Evolutionary conservation across 768 basidiomycete species (phyloP), one percentile per base, ranked within the genome.

Genomic region (Mycena vulgaris): DNA sequence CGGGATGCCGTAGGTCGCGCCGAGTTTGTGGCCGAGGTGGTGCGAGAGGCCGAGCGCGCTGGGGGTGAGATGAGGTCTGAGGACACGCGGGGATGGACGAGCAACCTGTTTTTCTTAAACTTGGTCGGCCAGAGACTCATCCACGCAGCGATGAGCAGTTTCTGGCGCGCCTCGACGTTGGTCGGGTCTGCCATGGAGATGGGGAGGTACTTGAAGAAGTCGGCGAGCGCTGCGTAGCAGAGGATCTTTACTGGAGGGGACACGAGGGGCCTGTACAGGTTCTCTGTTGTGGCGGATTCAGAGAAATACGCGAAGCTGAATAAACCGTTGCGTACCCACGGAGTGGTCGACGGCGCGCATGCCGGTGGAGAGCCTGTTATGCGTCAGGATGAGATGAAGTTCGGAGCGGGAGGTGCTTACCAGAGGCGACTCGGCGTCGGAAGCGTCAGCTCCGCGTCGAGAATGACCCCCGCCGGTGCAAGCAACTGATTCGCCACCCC

Each of bases 321-420:
- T 19, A 37, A 39, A 35, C 59, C 42, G n/a, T n/a, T n/a, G 35
- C 88, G 74, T 74, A 89, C 92, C 92, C 62, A 95, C 89, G 30
- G 92, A 89, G 78, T 95, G 94, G 78, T 95, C 94, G 21, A 95
- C 81, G 2, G 94, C 89, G 53, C 93, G 89, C 62, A 95, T 85
- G 9, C 93, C 94, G 10, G 93, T 93, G 21, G 93, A 95, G 42
- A 95, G 78, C 92, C 92, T 93, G n/a, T n/a, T n/a, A n/a, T n/a
- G n/a, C n/a, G 76, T 8, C 30, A 71, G 58, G 39, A 65, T 48
- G 69, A 48, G n/a, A n/a, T n/a, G n/a, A n/a, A n/a, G n/a, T n/a
- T n/a, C 66, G 3, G 42, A 21, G 42, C 3, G 25, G 23, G 61
- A n/a, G 63, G 68, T 71, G 58, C 66, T 69, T 74, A 93, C 94